Percentiles rank a stretch among this genome's conserved stretches.
Conservation (phyloP, 805 yeast genomes). For the Ogataea neopini region DNA sequence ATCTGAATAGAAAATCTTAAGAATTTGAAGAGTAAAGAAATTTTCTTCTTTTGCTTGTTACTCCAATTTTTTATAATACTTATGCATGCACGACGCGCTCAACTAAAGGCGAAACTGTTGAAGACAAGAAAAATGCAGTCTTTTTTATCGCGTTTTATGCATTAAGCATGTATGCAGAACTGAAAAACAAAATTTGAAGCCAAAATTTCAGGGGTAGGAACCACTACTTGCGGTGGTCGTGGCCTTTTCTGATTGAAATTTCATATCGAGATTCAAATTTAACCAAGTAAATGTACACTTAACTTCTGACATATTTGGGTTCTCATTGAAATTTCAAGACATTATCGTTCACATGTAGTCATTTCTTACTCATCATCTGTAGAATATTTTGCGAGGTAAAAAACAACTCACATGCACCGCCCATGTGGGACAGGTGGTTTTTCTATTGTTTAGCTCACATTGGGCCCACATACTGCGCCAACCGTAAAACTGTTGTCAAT, state of each 20-base stretch:
- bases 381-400: not conserved
- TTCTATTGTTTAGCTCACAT: not conserved
- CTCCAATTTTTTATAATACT: not conserved
- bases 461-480: not conserved
- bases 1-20: not conserved
- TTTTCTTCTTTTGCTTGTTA: not conserved
- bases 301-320: too few species aligned
- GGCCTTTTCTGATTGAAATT: too few species aligned
- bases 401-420: constrained; percentile 2
- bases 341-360: too few species aligned
- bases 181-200: not conserved
- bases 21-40: not conserved
- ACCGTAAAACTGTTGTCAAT: not conserved
- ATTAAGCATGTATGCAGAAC: not conserved
- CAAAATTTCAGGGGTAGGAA: constrained; percentile 4
- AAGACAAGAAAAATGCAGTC: not conserved
- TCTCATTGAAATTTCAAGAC: too few species aligned
- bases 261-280: too few species aligned
- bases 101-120: constrained; percentile 4
- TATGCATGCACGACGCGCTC: constrained; percentile 3
- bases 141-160: not conserved
- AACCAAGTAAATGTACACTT: too few species aligned
- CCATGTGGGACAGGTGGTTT: not conserved
- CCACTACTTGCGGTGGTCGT: not conserved
- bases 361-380: not conserved